Conservation (phyloP, 2,329 filamentous ascomycete species). For the Rhinocladiella similis region DNA sequence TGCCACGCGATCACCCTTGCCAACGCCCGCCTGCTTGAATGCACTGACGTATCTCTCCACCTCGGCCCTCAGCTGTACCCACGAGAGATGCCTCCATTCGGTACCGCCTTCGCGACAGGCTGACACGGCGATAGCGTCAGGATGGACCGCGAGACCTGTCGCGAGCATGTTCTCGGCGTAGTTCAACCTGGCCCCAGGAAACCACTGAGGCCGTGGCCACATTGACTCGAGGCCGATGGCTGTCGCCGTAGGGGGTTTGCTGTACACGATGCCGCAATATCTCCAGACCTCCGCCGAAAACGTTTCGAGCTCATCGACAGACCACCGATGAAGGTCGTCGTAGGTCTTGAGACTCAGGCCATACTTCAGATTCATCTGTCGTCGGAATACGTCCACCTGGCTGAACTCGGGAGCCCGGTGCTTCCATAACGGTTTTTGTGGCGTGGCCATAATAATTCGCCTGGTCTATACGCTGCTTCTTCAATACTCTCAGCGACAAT, state of each 20-base stretch:
- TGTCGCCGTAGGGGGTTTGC: neutral
- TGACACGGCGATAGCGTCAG: conserved; percentile 42
- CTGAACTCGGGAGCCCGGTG: neutral
- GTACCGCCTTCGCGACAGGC: conserved; percentile 42
- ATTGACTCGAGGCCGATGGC: neutral
- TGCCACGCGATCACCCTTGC: neutral
- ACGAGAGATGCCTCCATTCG: conserved; percentile 19
- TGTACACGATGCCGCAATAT: neutral
- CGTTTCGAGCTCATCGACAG: neutral
- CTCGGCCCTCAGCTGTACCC: neutral
- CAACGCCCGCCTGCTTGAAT: conserved; percentile 32
- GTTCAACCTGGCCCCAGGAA: neutral
- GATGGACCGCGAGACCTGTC: conserved; percentile 33
- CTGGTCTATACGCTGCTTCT: too few species aligned
- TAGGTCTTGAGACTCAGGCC: neutral
- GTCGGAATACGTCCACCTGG: neutral
- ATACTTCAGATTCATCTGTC: neutral
- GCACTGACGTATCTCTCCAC: conserved; percentile 32
- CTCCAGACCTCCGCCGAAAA: neutral
- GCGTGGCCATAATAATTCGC: neutral
- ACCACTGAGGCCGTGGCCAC: neutral
- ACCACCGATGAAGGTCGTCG: neutral
- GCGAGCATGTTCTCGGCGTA: conserved; percentile 29
- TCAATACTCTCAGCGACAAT: too few species aligned
- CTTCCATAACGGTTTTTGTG: neutral